A percentile compares a stretch with the other conserved stretches of the same genome.
Conservation (phyloP, 208 protist species). For the Acanthamoeba culbertsoni region DNA sequence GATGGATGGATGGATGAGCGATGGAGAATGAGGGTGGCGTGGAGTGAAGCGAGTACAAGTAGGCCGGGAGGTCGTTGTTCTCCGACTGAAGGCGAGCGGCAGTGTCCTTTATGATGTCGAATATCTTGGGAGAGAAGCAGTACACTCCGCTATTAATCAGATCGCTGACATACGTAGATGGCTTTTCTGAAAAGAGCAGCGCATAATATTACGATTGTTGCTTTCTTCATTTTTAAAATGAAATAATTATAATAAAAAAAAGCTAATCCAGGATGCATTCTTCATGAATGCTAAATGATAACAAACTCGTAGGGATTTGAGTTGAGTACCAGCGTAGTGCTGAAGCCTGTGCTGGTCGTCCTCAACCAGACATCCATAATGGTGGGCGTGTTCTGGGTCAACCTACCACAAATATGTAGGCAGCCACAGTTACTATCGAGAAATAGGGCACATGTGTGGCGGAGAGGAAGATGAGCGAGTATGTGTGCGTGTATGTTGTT, state of each 20-base stretch:
- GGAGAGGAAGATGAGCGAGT: background rate
- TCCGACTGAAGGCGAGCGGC: conserved; percentile 9
- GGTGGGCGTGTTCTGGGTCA: conserved; percentile 62
- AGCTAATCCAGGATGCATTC: no score
- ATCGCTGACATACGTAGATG: conserved; percentile 72
- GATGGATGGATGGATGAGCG: background rate
- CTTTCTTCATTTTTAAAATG: background rate
- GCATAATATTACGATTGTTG: background rate
- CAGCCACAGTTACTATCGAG: no score
- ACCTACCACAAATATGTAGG: conserved; percentile 32
- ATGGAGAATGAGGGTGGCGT: no score
- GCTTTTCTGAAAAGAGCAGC: conserved; percentile 60
- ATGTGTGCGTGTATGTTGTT: background rate
- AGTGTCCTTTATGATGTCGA: conserved; percentile 55
- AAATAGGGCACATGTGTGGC: no score
- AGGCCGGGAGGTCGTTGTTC: conserved; percentile 25
- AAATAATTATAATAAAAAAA: background rate
- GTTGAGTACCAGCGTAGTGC: conserved; percentile 20
- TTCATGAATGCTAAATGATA: background rate
- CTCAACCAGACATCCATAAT: conserved; percentile 71
- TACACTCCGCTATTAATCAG: conserved; percentile 78
- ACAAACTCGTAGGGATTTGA: background rate
- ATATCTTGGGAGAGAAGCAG: conserved; percentile 60
- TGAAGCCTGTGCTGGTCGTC: conserved; percentile 58
- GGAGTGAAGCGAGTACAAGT: no score